phyloP scores from a whole-genome alignment of 1,284 basidiomycete genomes.

The Ustilago curta region DNA sequence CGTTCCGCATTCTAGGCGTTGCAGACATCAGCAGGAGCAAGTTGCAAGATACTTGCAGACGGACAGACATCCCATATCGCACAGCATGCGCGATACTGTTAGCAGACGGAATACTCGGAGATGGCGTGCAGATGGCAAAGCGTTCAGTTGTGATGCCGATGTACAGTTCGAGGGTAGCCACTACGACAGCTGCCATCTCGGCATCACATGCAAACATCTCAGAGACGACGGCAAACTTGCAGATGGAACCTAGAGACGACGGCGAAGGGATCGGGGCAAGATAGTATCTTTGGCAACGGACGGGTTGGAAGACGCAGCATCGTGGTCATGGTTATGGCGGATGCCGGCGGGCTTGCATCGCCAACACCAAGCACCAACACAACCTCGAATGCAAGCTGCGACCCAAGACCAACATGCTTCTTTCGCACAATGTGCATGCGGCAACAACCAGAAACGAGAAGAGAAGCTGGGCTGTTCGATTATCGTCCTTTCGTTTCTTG shows the following conservation, averaged over 20 bases:
- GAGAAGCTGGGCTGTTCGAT: slow-evolving; percentile 12
- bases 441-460: background rate
- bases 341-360: no score
- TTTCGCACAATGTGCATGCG: background rate
- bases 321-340: no score
- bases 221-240: background rate
- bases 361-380: background rate
- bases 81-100: background rate
- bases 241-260: background rate
- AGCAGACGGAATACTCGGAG: background rate
- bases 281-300: background rate
- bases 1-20: background rate
- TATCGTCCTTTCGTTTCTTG: background rate
- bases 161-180: background rate
- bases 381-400: background rate
- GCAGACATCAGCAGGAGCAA: background rate
- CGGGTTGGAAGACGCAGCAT: no score
- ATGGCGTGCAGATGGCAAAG: background rate
- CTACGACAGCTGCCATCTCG: background rate
- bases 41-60: background rate
- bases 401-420: background rate
- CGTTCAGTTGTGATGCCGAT: background rate
- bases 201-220: background rate
- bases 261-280: background rate
- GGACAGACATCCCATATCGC: background rate